A percentile compares a stretch with the other conserved stretches of the same genome.
Evolutionary conservation across 129 eudicot genomes (phyloP).

Genomic region (Silybum marianum): DNA sequence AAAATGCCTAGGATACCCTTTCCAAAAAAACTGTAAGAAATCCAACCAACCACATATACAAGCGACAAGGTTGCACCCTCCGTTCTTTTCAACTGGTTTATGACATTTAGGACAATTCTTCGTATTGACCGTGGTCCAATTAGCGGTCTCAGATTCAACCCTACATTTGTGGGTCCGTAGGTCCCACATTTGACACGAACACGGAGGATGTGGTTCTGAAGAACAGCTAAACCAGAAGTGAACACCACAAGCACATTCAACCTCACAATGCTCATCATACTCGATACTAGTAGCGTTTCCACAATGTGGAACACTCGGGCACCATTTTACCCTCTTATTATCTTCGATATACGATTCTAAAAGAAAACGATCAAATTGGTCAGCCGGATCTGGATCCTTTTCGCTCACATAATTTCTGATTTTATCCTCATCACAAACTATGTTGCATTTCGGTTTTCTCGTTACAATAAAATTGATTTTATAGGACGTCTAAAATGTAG

Average conservation of each 20-base stretch:
- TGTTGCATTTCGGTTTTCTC: slow-evolving; percentile 37
- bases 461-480: too few species aligned
- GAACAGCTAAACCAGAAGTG: slow-evolving; percentile 78
- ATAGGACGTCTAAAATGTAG: too few species aligned
- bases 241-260: slow-evolving; percentile 75
- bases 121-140: slow-evolving; percentile 57
- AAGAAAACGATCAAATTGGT: slow-evolving; percentile 63
- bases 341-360: slow-evolving; percentile 83
- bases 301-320: slow-evolving; percentile 89
- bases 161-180: slow-evolving; percentile 59
- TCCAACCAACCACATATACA: slow-evolving; percentile 64
- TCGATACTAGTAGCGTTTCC: slow-evolving; percentile 77
- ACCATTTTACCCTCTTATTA: slow-evolving; percentile 81
- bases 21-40: too few species aligned
- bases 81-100: slow-evolving; percentile 74
- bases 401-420: slow-evolving; percentile 47
- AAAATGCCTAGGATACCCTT: too few species aligned
- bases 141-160: slow-evolving; percentile 55
- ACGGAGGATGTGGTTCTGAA: slow-evolving; percentile 78
- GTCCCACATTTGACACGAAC: slow-evolving; percentile 88
- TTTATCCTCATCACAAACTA: slow-evolving; percentile 65
- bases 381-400: slow-evolving; percentile 52
- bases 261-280: slow-evolving; percentile 62
- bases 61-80: slow-evolving; percentile 63
- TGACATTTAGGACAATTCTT: slow-evolving; percentile 71